Percentiles rank a stretch among this genome's conserved stretches.
Evolutionary conservation across 2,329 filamentous ascomycete genomes (phyloP).

Genomic region (Penicillium sp.): DNA sequence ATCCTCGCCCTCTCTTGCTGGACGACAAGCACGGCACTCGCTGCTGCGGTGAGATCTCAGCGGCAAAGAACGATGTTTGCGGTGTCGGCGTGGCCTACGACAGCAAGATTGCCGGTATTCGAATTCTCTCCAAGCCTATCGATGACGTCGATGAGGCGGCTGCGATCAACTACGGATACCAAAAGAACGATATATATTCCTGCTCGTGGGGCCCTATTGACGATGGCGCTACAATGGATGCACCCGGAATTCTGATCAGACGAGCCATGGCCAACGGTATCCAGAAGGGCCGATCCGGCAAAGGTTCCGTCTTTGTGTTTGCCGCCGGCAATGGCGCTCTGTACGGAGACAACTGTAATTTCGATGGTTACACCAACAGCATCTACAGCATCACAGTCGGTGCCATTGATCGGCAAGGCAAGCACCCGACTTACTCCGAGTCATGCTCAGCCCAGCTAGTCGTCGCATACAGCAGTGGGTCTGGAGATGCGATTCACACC

Average conservation of each 20-base stretch:
- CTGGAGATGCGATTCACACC: constrained; percentile 87
- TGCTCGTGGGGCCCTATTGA: constrained; percentile 98
- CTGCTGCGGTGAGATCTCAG: constrained; percentile 91
- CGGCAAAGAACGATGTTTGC: constrained; percentile 88
- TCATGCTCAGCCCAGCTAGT: constrained; percentile 93
- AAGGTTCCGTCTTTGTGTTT: constrained; percentile 93
- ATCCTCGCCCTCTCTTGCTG: constrained; percentile 77
- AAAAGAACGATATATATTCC: constrained; percentile 95
- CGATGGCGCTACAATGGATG: constrained; percentile 91
- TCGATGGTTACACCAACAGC: constrained; percentile 98
- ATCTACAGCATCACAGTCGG: constrained; percentile 98
- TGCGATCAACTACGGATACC: constrained; percentile 87
- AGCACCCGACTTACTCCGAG: constrained; percentile 96
- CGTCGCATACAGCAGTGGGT: constrained; percentile 94
- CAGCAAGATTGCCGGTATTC: constrained; percentile 84
- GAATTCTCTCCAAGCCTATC: constrained; percentile 89
- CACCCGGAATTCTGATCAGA: constrained; percentile 82
- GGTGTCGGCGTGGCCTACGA: constrained; percentile 96
- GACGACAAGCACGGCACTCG: constrained; percentile 92
- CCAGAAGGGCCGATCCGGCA: constrained; percentile 79
- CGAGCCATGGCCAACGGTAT: constrained; percentile 90
- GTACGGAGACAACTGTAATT: constrained; percentile 94
- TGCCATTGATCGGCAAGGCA: constrained; percentile 81
- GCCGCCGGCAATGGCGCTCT: constrained; percentile 91
- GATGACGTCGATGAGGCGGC: constrained; percentile 89